A percentile compares a stretch with the other conserved stretches of the same genome.
Conservation (phyloP, 139 green algal genomes). For the Chlorella sorokiniana region DNA sequence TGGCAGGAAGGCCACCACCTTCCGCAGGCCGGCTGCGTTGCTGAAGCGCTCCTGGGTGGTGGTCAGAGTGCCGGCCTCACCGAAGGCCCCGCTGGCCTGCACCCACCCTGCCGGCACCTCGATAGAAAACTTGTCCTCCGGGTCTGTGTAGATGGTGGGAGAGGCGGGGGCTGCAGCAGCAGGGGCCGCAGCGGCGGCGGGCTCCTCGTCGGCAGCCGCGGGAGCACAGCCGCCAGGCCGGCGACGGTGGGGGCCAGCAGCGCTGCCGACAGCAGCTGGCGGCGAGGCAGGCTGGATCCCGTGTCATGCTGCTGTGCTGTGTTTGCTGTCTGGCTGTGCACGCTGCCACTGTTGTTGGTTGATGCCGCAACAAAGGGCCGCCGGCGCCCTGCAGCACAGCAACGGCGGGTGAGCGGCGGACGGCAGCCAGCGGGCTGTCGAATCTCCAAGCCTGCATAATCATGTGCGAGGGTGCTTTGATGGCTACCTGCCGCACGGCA, state of each 20-base stretch:
- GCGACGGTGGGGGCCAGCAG: constrained; percentile 9
- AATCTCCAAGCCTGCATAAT: too few relatives aligned
- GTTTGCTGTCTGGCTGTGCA: background rate
- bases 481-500: background rate
- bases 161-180: background rate
- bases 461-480: too few relatives aligned
- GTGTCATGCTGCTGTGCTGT: background rate
- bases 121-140: constrained; percentile 23
- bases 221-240: background rate
- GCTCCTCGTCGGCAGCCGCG: background rate
- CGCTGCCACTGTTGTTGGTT: background rate
- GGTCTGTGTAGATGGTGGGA: background rate
- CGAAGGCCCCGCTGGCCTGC: constrained; percentile 15
- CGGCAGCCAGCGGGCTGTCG: background rate
- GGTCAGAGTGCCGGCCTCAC: constrained; percentile 10
- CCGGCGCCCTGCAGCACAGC: background rate
- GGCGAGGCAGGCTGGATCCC: too few relatives aligned
- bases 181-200: background rate
- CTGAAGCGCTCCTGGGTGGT: constrained; percentile 24
- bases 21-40: constrained; percentile 40
- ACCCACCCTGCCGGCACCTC: constrained; percentile 16
- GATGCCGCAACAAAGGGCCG: background rate
- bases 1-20: constrained; percentile 37
- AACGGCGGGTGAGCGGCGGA: background rate
- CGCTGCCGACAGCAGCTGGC: constrained; percentile 5